These are phyloP conservation scores for Pelagophyceae sp. DNA, from an alignment of 352 stramenopile species.

Conservation along the genomic window DNA sequence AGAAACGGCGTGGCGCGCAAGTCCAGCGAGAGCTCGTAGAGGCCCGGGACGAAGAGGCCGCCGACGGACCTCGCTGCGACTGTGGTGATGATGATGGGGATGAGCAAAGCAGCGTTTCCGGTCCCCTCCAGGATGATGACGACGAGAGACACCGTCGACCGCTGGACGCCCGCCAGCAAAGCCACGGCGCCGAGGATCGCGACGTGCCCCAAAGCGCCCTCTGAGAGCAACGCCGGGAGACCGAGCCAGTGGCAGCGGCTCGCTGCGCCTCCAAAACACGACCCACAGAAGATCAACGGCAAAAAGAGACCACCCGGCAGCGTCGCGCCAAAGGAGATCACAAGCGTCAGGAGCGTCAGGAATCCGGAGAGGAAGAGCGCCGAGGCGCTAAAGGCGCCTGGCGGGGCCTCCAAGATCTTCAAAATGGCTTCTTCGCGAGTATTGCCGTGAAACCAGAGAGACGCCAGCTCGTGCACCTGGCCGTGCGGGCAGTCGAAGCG, in stretches of 20 bases:
- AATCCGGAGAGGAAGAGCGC: slow-evolving; percentile 62
- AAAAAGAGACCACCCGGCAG: slow-evolving; percentile 82
- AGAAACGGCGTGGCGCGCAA: slow-evolving; percentile 68
- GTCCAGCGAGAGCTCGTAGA: slow-evolving; percentile 80
- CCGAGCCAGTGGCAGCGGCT: neutral
- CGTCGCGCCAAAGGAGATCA: slow-evolving; percentile 72
- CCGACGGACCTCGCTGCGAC: slow-evolving; percentile 74
- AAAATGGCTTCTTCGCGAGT: slow-evolving; percentile 52
- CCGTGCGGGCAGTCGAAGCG: slow-evolving; percentile 65
- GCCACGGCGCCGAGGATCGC: slow-evolving; percentile 73
- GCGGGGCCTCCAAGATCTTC: slow-evolving; percentile 54
- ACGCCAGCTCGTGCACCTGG: slow-evolving; percentile 79
- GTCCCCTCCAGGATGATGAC: slow-evolving; percentile 88
- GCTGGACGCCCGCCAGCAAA: slow-evolving; percentile 77
- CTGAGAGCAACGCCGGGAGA: neutral
- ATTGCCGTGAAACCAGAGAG: slow-evolving; percentile 54
- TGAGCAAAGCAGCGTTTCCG: slow-evolving; percentile 68
- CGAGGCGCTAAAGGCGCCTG: slow-evolving; percentile 39
- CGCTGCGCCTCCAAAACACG: slow-evolving; percentile 57
- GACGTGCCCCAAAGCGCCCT: slow-evolving; percentile 15
- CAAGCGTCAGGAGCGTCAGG: slow-evolving; percentile 64
- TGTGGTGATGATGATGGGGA: slow-evolving; percentile 80
- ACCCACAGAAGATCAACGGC: slow-evolving; percentile 67
- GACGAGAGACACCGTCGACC: slow-evolving; percentile 80
- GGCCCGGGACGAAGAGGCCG: slow-evolving; percentile 70